A percentile compares a stretch with the other conserved stretches of the same genome.
Evolutionary conservation across 2,329 filamentous ascomycete species (phyloP).

Genomic region (Ilyonectria mors-panacis): DNA sequence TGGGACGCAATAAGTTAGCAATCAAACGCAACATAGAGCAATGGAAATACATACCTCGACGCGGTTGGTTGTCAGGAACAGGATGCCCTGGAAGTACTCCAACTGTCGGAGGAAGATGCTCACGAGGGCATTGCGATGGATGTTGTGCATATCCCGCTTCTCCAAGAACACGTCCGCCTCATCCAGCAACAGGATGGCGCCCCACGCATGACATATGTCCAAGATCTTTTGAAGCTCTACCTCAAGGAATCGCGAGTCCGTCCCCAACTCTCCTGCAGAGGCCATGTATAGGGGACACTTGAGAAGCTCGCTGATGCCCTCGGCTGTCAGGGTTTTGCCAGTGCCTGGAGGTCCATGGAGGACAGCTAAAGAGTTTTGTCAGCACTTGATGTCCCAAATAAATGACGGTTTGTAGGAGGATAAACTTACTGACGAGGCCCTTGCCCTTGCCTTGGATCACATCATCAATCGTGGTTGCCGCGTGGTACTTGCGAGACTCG

Average conservation of each 20-base stretch:
- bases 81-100: slow-evolving; percentile 92
- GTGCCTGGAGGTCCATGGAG: slow-evolving; percentile 90
- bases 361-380: slow-evolving; percentile 63
- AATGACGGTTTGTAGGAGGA: not conserved
- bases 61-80: slow-evolving; percentile 91
- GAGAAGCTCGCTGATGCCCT: slow-evolving; percentile 87
- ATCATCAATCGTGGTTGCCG: slow-evolving; percentile 86
- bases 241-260: slow-evolving; percentile 81
- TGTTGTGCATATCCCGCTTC: slow-evolving; percentile 85
- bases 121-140: slow-evolving; percentile 88
- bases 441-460: slow-evolving; percentile 88
- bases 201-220: slow-evolving; percentile 89
- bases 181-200: slow-evolving; percentile 86
- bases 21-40: not conserved
- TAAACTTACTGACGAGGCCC: slow-evolving; percentile 76
- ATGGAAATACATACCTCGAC: slow-evolving; percentile 68
- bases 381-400: slow-evolving; percentile 22
- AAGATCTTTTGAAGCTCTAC: slow-evolving; percentile 85
- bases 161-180: slow-evolving; percentile 90
- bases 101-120: slow-evolving; percentile 89
- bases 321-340: slow-evolving; percentile 90
- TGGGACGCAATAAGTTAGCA: slow-evolving; percentile 17
- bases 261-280: slow-evolving; percentile 85
- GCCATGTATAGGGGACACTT: slow-evolving; percentile 88
- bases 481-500: slow-evolving; percentile 86